These are phyloP conservation scores for Apium graveolens DNA, from an alignment of 129 eudicot genomes.

Conservation along the genomic window DNA sequence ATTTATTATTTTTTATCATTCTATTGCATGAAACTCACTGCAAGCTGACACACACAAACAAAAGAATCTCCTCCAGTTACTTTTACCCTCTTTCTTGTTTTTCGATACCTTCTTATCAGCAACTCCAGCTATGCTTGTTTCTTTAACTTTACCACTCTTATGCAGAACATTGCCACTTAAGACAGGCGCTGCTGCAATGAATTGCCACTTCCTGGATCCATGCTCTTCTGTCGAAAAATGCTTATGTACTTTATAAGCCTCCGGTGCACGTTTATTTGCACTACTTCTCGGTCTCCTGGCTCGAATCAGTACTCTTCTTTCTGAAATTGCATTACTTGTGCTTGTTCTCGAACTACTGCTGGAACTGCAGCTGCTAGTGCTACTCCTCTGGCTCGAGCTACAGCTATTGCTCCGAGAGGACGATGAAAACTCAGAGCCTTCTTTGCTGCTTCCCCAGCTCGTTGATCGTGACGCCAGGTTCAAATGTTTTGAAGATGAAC, in stretches of 20 bases:
- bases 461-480: neutral
- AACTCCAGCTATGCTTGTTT: conserved; percentile 19
- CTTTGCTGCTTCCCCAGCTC: neutral
- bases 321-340: conserved; percentile 28
- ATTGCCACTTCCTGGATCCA: conserved; percentile 63
- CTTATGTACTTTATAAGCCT: conserved; percentile 11
- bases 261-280: neutral
- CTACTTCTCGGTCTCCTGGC: conserved; percentile 21
- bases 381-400: conserved; percentile 9
- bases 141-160: conserved; percentile 26
- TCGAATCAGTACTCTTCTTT: conserved; percentile 19
- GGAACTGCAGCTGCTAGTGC: conserved; percentile 49
- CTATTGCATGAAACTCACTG: conserved; percentile 69
- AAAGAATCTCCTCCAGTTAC: conserved; percentile 33
- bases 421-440: neutral
- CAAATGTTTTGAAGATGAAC: neutral
- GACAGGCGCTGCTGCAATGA: conserved; percentile 50
- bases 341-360: conserved; percentile 56
- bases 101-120: conserved; percentile 11
- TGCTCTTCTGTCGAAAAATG: conserved; percentile 10
- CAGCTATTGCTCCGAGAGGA: neutral
- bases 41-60: conserved; percentile 46
- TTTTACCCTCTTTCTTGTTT: conserved; percentile 1
- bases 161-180: conserved; percentile 32
- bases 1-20: no score